These are phyloP conservation scores for Tolypocladium inflatum DNA, from an alignment of 2,329 filamentous ascomycete genomes.

Conservation along the genomic window DNA sequence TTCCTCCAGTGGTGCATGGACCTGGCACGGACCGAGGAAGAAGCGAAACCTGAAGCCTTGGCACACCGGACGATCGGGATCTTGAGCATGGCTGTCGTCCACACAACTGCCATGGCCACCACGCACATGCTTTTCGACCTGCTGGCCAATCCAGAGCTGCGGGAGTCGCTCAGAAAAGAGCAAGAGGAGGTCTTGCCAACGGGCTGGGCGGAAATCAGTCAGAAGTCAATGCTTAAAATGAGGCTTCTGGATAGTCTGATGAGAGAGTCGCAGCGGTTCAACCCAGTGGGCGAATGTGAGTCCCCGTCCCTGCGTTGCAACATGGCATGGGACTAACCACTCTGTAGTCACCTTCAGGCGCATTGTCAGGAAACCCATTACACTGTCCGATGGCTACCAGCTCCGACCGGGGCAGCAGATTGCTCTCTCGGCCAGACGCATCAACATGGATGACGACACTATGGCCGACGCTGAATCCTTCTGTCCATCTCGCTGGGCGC, in stretches of 20 bases:
- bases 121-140: conserved; percentile 10
- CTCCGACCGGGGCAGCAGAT: conserved; percentile 7
- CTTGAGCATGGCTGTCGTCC: conserved; percentile 9
- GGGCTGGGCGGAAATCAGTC: conserved; percentile 4
- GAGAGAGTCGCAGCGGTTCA: conserved; percentile 10
- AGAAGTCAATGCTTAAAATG: conserved; percentile 10
- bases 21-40: conserved; percentile 5
- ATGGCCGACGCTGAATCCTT: conserved; percentile 3
- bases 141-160: conserved; percentile 1
- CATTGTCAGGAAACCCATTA: conserved; percentile 5
- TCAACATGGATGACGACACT: conserved; percentile 3
- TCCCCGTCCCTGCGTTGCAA: too few species aligned
- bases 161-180: conserved; percentile 1
- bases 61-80: conserved; percentile 8
- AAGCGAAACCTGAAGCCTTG: conserved; percentile 4
- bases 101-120: conserved; percentile 10
- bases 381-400: conserved; percentile 6
- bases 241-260: conserved; percentile 11
- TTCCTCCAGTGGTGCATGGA: conserved; percentile 10
- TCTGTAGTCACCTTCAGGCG: conserved; percentile 7
- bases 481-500: conserved; percentile 4
- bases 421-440: conserved; percentile 4
- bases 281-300: conserved; percentile 9
- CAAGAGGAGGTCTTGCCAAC: conserved; percentile 3
- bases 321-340: not conserved